Conservation (phyloP, 225 moss, liverwort and hornwort species). For the Pleurozium schreberi region DNA sequence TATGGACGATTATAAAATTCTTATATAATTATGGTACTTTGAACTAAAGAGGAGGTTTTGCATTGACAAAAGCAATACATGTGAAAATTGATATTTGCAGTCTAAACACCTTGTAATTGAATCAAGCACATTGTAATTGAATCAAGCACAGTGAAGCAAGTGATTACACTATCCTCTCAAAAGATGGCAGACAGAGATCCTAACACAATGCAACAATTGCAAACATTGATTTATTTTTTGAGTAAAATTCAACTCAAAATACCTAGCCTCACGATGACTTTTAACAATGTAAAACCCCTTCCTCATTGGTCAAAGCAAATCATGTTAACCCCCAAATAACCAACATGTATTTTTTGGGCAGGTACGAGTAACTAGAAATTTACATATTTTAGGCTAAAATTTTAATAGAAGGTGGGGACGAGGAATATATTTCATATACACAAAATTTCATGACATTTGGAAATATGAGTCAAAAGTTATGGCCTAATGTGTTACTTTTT, state of each 20-base stretch:
- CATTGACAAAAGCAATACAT: neutral
- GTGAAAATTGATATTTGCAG: neutral
- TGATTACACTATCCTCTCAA: no score
- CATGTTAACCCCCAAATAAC: no score
- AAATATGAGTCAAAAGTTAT: no score
- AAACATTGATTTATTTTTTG: neutral
- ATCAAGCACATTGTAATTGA: no score
- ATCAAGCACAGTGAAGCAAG: neutral
- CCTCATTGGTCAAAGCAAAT: fast-evolving
- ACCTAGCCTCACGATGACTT: neutral
- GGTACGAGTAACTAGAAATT: no score
- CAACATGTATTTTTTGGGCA: no score
- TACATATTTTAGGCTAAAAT: no score
- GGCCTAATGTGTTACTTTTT: no score
- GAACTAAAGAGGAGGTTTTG: neutral
- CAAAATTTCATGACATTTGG: no score
- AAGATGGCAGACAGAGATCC: no score
- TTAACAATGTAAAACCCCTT: neutral
- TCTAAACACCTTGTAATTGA: neutral
- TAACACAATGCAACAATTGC: neutral
- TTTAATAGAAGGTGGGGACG: no score
- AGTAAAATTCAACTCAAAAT: neutral
- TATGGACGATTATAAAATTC: fast-evolving
- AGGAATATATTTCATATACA: no score
- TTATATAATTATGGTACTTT: fast-evolving